These are phyloP conservation scores for Trichophyton equinum DNA, from an alignment of 2,329 filamentous ascomycete genomes.

Conservation along the genomic window DNA sequence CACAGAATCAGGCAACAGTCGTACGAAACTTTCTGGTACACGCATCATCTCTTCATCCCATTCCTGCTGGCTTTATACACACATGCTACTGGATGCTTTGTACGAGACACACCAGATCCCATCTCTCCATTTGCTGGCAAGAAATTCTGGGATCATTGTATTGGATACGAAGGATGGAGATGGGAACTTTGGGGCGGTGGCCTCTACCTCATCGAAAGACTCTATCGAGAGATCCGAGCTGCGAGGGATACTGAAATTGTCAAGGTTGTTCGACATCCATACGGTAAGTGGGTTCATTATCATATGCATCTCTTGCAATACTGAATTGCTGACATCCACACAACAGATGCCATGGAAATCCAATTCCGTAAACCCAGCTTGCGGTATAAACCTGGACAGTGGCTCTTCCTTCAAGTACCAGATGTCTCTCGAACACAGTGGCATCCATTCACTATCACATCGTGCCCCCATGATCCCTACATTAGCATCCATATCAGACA, in stretches of 20 bases:
- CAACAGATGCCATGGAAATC: constrained; percentile 78
- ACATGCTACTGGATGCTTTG: constrained; percentile 91
- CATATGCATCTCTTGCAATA: neutral
- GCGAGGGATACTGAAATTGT: constrained; percentile 78
- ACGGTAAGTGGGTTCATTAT: constrained; percentile 46
- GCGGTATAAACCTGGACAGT: constrained; percentile 96
- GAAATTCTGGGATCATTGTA: constrained; percentile 78
- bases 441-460: constrained; percentile 99
- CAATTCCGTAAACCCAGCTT: constrained; percentile 94
- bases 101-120: constrained; percentile 61
- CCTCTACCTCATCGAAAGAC: constrained; percentile 73
- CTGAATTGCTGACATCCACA: neutral
- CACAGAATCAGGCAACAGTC: constrained; percentile 89
- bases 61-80: constrained; percentile 91
- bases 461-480: constrained; percentile 90
- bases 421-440: constrained; percentile 81
- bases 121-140: constrained; percentile 75
- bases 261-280: constrained; percentile 88
- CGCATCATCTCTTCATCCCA: constrained; percentile 94
- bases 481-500: constrained; percentile 90
- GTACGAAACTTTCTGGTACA: constrained; percentile 99
- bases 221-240: constrained; percentile 82
- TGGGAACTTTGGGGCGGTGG: constrained; percentile 85
- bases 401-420: constrained; percentile 91
- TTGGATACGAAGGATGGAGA: constrained; percentile 92